Evolutionary conservation across 83 land plant species (phyloP).

Genomic region (Picea abies): DNA sequence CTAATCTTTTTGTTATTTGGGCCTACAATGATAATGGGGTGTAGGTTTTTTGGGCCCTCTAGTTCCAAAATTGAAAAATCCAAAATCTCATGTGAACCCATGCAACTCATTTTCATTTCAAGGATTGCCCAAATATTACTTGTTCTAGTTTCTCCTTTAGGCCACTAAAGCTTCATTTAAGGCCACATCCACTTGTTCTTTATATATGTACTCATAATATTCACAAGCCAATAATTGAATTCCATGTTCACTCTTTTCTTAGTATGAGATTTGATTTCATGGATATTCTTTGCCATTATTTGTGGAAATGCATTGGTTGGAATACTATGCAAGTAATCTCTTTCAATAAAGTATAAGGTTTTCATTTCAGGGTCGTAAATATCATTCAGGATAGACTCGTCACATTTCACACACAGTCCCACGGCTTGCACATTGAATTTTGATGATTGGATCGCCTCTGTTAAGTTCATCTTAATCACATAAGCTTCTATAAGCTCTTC

Average conservation of each 20-base stretch:
- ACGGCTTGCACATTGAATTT: slow-evolving; percentile 40
- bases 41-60: too few relatives aligned
- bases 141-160: too few relatives aligned
- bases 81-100: too few relatives aligned
- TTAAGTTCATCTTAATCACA: slow-evolving; percentile 69
- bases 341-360: slow-evolving; percentile 64
- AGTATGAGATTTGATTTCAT: slow-evolving; percentile 58
- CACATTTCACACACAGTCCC: slow-evolving; percentile 66
- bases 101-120: too few relatives aligned
- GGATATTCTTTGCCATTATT: slow-evolving; percentile 71
- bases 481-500: slow-evolving; percentile 83
- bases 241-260: slow-evolving; percentile 72
- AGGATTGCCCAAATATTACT: too few relatives aligned
- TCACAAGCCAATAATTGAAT: slow-evolving; percentile 90
- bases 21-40: too few relatives aligned
- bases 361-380: slow-evolving; percentile 81
- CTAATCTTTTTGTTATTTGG: too few relatives aligned
- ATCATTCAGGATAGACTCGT: slow-evolving; percentile 43
- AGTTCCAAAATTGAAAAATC: too few relatives aligned
- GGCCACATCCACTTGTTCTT: too few relatives aligned
- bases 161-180: too few relatives aligned
- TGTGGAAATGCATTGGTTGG: slow-evolving; percentile 60
- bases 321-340: slow-evolving; percentile 49
- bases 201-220: slow-evolving; percentile 46
- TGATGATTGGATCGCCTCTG: slow-evolving; percentile 38